Percentiles rank a stretch among this genome's conserved stretches.
Conservation (phyloP, 208 protist species). For the Phytomonas serpens region DNA sequence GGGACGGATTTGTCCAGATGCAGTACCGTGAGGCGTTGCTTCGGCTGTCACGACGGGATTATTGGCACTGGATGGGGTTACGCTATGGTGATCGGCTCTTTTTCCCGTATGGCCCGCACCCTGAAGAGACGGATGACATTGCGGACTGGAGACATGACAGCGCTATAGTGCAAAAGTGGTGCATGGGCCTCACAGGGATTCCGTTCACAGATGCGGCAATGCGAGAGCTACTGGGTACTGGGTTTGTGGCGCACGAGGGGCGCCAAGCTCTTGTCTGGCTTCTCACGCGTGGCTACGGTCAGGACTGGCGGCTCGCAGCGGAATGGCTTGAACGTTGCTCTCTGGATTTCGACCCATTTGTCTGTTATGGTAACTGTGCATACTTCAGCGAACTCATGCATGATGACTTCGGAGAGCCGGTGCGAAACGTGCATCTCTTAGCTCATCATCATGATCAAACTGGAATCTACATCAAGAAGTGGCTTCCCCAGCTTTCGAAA, state of each 20-base stretch:
- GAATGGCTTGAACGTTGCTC: slow-evolving; percentile 89
- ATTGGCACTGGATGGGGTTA: slow-evolving; percentile 87
- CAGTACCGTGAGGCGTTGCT: slow-evolving; percentile 77
- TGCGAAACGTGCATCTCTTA: slow-evolving; percentile 71
- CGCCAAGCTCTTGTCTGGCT: slow-evolving; percentile 81
- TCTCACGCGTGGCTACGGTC: slow-evolving; percentile 69
- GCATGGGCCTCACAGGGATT: slow-evolving; percentile 72
- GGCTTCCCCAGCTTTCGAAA: slow-evolving; percentile 80
- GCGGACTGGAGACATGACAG: slow-evolving; percentile 68
- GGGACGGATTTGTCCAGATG: slow-evolving; percentile 68
- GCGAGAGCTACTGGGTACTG: slow-evolving; percentile 71
- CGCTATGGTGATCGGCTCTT: slow-evolving; percentile 76
- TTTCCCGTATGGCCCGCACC: slow-evolving; percentile 72
- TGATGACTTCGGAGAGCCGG: slow-evolving; percentile 78
- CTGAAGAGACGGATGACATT: slow-evolving; percentile 65
- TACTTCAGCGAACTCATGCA: slow-evolving; percentile 68
- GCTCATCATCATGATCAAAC: slow-evolving; percentile 85
- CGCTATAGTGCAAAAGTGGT: slow-evolving; percentile 83
- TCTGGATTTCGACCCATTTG: slow-evolving; percentile 84
- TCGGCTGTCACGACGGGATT: slow-evolving; percentile 75
- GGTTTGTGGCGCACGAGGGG: slow-evolving; percentile 67
- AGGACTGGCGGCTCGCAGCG: slow-evolving; percentile 85
- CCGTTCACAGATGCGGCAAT: slow-evolving; percentile 86
- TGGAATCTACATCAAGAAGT: slow-evolving; percentile 87
- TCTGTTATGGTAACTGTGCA: slow-evolving; percentile 83